phyloP scores from a whole-genome alignment of 768 basidiomycete species.

The Pholiota conissans region DNA sequence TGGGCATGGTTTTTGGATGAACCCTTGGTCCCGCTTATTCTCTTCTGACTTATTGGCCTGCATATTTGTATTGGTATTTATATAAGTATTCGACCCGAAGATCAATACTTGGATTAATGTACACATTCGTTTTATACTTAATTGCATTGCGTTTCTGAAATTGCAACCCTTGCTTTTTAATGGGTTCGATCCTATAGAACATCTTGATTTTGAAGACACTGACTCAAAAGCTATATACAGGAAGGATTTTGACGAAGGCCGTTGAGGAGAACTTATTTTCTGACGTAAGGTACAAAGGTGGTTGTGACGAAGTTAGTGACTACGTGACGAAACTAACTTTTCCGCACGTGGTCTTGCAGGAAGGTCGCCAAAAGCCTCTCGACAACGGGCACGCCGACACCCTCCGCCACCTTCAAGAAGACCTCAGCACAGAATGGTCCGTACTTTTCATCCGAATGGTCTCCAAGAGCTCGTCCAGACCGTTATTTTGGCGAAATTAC shows the following conservation, averaged over 20 bases:
- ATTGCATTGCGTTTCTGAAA: not conserved
- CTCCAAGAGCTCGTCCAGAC: slow-evolving; percentile 21
- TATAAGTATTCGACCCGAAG: not conserved
- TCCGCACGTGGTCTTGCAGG: slow-evolving; percentile 34
- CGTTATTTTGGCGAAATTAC: slow-evolving; percentile 19
- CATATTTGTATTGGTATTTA: slow-evolving; percentile 10
- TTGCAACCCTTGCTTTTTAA: too few species aligned
- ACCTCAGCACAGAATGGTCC: slow-evolving; percentile 46
- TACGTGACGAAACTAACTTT: slow-evolving; percentile 18
- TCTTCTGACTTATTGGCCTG: not conserved
- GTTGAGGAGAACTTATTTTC: too few species aligned
- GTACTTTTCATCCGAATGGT: slow-evolving; percentile 28
- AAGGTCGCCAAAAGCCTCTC: slow-evolving; percentile 34
- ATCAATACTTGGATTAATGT: not conserved
- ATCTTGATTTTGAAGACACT: too few species aligned
- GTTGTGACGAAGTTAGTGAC: slow-evolving; percentile 9
- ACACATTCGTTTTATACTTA: not conserved
- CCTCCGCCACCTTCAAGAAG: slow-evolving; percentile 45
- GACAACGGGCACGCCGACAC: slow-evolving; percentile 45
- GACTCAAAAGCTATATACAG: too few species aligned
- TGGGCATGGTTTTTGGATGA: not conserved
- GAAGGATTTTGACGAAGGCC: too few species aligned
- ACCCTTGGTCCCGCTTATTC: not conserved
- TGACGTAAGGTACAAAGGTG: not conserved
- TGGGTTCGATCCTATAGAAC: too few species aligned